Percentiles rank a stretch among this genome's conserved stretches.
These are phyloP conservation scores for Pharus latifolius DNA, from an alignment of 176 grass and related monocot genomes.

Conservation along the genomic window DNA sequence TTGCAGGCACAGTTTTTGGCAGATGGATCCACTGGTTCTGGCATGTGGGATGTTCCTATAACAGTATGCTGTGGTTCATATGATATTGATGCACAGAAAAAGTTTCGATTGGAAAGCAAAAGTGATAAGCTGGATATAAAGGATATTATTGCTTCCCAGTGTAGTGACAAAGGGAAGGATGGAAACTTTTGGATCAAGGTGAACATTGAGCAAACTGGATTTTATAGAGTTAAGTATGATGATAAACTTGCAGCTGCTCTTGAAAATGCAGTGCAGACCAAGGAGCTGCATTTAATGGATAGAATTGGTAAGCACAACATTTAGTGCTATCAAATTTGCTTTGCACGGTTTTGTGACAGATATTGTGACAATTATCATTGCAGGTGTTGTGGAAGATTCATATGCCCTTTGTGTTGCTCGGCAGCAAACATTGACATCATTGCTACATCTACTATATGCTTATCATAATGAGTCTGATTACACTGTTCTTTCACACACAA, in stretches of 20 bases:
- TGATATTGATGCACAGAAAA: constrained; percentile 42
- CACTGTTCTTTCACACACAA: constrained; percentile 67
- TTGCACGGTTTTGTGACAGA: background rate
- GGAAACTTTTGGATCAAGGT: constrained; percentile 68
- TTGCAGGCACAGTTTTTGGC: constrained; percentile 79
- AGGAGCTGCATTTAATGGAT: constrained; percentile 66
- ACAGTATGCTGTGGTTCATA: constrained; percentile 48
- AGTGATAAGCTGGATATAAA: constrained; percentile 46
- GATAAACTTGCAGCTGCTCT: constrained; percentile 58
- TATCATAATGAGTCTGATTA: constrained; percentile 54
- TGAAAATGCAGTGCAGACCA: constrained; percentile 51
- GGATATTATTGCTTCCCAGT: constrained; percentile 20
- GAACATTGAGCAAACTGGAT: constrained; percentile 75
- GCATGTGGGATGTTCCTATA: constrained; percentile 82
- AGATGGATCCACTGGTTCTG: constrained; percentile 43
- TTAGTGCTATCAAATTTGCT: background rate
- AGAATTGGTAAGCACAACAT: constrained; percentile 57
- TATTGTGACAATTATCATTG: constrained; percentile 20
- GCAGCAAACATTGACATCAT: constrained; percentile 60
- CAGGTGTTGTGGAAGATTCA: constrained; percentile 75
- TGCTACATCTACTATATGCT: constrained; percentile 58
- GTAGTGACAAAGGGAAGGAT: constrained; percentile 21
- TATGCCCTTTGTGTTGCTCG: constrained; percentile 54
- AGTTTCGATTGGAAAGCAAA: constrained; percentile 53
- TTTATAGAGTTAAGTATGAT: constrained; percentile 87